Evolutionary conservation across 1,139 yeast species (phyloP).

Genomic region (Scheffersomyces insectosa): DNA sequence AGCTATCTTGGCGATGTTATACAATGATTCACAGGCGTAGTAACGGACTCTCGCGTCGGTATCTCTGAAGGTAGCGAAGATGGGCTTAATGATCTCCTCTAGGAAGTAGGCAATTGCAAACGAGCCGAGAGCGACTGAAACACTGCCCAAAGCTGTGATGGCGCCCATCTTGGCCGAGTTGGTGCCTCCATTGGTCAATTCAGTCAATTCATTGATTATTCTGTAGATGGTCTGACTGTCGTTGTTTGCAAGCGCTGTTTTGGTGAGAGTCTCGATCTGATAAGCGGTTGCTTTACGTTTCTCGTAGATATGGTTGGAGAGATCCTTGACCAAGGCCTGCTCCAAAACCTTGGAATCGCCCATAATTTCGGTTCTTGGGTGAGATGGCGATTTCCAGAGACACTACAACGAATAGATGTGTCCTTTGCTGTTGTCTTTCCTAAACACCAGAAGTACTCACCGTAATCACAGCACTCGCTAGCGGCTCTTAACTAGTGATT

Average conservation of each 20-base stretch:
- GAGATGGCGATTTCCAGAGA: conserved; percentile 3
- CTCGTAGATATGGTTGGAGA: conserved; percentile 88
- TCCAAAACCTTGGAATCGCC: conserved; percentile 50
- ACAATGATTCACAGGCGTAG: conserved; percentile 94
- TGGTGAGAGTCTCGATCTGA: conserved; percentile 80
- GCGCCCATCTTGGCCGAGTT: conserved; percentile 53
- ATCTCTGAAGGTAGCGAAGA: conserved; percentile 92
- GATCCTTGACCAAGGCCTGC: conserved; percentile 74
- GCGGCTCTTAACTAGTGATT: no score
- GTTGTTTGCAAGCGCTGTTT: conserved; percentile 76
- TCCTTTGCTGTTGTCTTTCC: conserved; percentile 4
- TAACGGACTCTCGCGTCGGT: conserved; percentile 95
- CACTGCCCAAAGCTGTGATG: conserved; percentile 52
- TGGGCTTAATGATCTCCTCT: conserved; percentile 88
- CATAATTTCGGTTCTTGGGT: conserved; percentile 15
- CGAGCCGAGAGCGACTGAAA: conserved; percentile 50
- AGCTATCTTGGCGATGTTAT: conserved; percentile 95
- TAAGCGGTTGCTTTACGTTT: conserved; percentile 93
- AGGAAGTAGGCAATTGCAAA: conserved; percentile 61
- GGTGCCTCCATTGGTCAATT: conserved; percentile 42
- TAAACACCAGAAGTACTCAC: neutral
- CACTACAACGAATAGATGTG: neutral
- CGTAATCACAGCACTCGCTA: no score
- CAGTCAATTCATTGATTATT: conserved; percentile 58
- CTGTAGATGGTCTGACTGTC: conserved; percentile 63